These are phyloP conservation scores for Pyrenochaeta sp. DNA, from an alignment of 2,329 filamentous ascomycete species.

Conservation along the genomic window DNA sequence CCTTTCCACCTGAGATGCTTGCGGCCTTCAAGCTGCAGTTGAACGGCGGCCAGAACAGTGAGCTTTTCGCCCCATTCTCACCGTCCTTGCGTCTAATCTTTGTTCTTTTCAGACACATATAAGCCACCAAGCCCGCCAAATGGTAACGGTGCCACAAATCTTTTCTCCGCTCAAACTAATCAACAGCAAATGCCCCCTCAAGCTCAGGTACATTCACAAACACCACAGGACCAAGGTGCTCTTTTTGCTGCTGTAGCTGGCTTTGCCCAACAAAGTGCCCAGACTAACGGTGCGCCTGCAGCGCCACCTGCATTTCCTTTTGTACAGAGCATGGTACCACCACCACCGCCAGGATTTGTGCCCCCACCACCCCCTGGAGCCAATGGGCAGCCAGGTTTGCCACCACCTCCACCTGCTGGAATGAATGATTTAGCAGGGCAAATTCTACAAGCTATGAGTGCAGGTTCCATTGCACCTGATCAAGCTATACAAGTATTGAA, in stretches of 20 bases:
- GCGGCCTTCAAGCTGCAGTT: conserved; percentile 84
- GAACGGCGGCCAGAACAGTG: conserved; percentile 71
- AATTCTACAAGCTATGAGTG: conserved; percentile 45
- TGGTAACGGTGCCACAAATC: conserved; percentile 28
- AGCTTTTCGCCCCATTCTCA: conserved; percentile 51
- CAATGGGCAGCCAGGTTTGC: conserved; percentile 32
- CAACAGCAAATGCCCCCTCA: conserved; percentile 29
- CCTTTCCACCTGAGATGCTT: conserved; percentile 84
- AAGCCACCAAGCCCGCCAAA: conserved; percentile 41
- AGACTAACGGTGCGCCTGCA: conserved; percentile 37
- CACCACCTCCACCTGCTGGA: conserved; percentile 33
- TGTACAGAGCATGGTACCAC: conserved; percentile 38
- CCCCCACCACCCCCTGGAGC: conserved; percentile 36
- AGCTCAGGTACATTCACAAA: conserved; percentile 24
- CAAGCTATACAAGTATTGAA: conserved; percentile 46
- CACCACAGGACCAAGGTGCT: conserved; percentile 39
- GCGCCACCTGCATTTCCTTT: conserved; percentile 38
- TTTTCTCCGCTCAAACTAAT: conserved; percentile 37
- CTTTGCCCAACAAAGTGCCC: conserved; percentile 38
- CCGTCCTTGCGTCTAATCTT: conserved; percentile 19
- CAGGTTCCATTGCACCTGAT: conserved; percentile 43
- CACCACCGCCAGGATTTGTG: conserved; percentile 44
- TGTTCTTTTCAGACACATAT: conserved; percentile 22
- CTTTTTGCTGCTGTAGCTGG: conserved; percentile 46
- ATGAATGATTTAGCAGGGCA: conserved; percentile 40